Percentiles rank a stretch among this genome's conserved stretches.
These are phyloP conservation scores for Beauveria brongniartii DNA, from an alignment of 2,329 filamentous ascomycete species.

Conservation along the genomic window DNA sequence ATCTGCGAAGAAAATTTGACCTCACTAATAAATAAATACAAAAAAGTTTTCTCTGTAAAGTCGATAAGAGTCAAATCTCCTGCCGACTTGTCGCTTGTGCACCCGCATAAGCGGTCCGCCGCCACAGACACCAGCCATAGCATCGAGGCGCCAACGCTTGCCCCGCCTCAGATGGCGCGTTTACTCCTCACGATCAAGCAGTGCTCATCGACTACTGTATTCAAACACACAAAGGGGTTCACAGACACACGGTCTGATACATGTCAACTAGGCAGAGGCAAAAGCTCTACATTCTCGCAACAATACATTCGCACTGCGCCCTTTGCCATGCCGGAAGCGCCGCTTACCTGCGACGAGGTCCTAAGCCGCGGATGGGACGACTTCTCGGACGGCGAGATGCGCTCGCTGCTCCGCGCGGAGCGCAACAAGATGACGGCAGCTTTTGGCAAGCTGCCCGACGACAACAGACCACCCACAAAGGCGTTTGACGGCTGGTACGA, in stretches of 20 bases:
- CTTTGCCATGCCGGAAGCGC: neutral
- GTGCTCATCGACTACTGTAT: neutral
- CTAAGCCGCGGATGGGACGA: constrained; percentile 4
- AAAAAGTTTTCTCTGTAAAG: too few species aligned
- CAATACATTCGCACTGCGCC: neutral
- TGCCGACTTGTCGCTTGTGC: neutral
- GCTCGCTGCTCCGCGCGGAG: constrained; percentile 1
- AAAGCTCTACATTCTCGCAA: too few species aligned
- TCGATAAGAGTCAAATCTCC: too few species aligned
- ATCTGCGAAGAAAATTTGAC: too few species aligned
- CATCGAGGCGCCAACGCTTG: neutral
- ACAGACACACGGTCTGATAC: neutral
- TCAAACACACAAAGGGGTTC: neutral
- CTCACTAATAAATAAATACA: too few species aligned
- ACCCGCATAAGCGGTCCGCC: neutral
- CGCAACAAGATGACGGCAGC: constrained; percentile 1
- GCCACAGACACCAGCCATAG: constrained; percentile 1
- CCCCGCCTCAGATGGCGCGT: constrained; percentile 1
- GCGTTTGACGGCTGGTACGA: constrained; percentile 80
- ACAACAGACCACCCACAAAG: constrained; percentile 53
- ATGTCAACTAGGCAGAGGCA: too few species aligned
- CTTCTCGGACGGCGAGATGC: neutral
- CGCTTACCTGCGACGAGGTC: constrained; percentile 8
- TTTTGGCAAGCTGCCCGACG: neutral
- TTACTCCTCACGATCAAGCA: neutral